Conservation (phyloP, 768 basidiomycete genomes). For the Coprinopsis sp. region DNA sequence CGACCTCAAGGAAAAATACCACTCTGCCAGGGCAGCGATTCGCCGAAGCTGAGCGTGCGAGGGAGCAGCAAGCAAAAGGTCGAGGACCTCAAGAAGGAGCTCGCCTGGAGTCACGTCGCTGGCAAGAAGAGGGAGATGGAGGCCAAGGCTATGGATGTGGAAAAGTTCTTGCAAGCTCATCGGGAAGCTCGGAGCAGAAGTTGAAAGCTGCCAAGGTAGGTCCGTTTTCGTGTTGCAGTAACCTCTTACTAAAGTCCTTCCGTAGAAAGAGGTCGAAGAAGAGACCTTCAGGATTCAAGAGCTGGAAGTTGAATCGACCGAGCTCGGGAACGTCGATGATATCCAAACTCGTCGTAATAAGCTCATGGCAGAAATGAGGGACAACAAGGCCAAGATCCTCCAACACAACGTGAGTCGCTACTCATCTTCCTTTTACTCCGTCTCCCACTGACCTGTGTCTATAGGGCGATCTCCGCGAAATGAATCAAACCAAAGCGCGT, state of each 20-base stretch:
- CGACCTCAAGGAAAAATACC: slow-evolving; percentile 58
- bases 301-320: slow-evolving; percentile 25
- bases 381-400: slow-evolving; percentile 40
- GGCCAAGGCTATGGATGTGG: slow-evolving; percentile 31
- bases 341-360: slow-evolving; percentile 32
- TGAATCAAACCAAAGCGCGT: slow-evolving; percentile 41
- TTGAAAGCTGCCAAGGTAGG: slow-evolving; percentile 32
- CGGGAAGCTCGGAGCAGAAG: slow-evolving; percentile 34
- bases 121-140: slow-evolving; percentile 59
- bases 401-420: no score
- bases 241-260: not conserved
- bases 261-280: slow-evolving; percentile 26
- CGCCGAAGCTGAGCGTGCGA: slow-evolving; percentile 69
- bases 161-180: slow-evolving; percentile 29
- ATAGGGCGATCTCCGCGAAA: slow-evolving; percentile 48
- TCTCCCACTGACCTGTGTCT: no score
- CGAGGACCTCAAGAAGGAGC: slow-evolving; percentile 69
- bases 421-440: no score
- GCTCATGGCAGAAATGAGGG: slow-evolving; percentile 41
- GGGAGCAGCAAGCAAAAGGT: slow-evolving; percentile 64
- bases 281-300: slow-evolving; percentile 27
- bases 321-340: slow-evolving; percentile 29
- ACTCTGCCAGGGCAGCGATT: slow-evolving; percentile 56
- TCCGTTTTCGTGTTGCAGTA: not conserved
- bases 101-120: slow-evolving; percentile 84